Evolutionary conservation across 257 asterid genomes (phyloP), one percentile per base, ranked within the genome.

Genomic region (Anisodus tanguticus): DNA sequence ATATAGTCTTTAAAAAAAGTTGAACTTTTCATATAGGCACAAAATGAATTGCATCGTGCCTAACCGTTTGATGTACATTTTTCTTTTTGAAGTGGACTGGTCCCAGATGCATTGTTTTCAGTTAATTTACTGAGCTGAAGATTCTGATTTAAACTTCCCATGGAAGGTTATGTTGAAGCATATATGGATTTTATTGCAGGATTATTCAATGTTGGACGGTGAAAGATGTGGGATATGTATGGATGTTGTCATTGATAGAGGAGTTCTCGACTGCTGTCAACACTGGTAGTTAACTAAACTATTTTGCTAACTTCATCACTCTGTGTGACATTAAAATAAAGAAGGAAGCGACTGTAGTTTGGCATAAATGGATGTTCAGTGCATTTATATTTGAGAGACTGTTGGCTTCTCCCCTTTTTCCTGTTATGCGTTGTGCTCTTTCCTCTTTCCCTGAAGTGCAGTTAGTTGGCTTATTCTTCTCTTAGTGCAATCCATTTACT

Each of bases 231-330:
- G 99, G 80, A 94, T 96, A 85, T 96, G 99, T 86, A 94, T 90
- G 97, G 98, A 93, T 87, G 86, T 90, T 69, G 97, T 96, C 83
- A 86, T 96, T 70, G 98, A 96, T 86, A 88, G 98, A 90, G 99
- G 99, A 12, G 97, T 96, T 79, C 93, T 96, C 71, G 99, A 96
- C 91, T 96, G 99, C 93, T 96, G 99, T 88, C 97, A 94, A 80
- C 99, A 96, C 79, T 96, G 99, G 99, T 96, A 91, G 80, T 53
- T 90, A 74, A 82, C 84, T 76, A 35, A 5, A 31, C 58, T 45
- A 15, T 81, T 81, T n/a, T 83, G 37, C 60, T n/a, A 58, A 41
- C 26, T 43, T 8, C 69, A 49, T 79, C 54, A 12, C 67, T 83
- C 35, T 8, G 3, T 2, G 7, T 47, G 81, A 82, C 49, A 26